A percentile compares a stretch with the other conserved stretches of the same genome.
These are phyloP conservation scores for Phytophthora vignae DNA, from an alignment of 352 stramenopile genomes.

Conservation along the genomic window DNA sequence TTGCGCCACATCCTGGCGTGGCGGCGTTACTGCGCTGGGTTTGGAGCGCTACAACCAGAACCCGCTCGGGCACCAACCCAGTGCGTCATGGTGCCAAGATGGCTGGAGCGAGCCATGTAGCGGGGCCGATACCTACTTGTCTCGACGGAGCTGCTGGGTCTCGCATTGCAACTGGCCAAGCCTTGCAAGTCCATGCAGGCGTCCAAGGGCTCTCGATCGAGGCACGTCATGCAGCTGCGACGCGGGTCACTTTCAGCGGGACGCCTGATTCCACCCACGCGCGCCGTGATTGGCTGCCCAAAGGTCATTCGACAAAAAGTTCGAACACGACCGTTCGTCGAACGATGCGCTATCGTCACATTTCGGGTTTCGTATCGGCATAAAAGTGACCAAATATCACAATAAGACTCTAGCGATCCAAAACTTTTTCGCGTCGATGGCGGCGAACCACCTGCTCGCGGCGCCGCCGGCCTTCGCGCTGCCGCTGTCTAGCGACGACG, in stretches of 20 bases:
- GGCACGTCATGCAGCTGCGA: not conserved
- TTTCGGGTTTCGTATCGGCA: not conserved
- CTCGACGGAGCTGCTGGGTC: not conserved
- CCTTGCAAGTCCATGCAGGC: not conserved
- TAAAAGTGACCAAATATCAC: not conserved
- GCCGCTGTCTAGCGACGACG: constrained; percentile 24
- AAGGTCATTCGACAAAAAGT: constrained; percentile 32
- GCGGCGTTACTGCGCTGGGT: constrained; percentile 11
- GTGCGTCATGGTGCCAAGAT: not conserved
- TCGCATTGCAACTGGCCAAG: not conserved
- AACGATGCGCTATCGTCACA: not conserved
- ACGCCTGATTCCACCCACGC: not conserved
- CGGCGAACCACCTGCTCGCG: constrained; percentile 36
- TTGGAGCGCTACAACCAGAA: not conserved
- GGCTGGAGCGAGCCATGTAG: not conserved
- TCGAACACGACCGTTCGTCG: constrained; percentile 35
- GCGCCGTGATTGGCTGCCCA: constrained; percentile 8
- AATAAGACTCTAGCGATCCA: not conserved
- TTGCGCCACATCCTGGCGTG: constrained; percentile 23
- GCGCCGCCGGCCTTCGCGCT: constrained; percentile 25
- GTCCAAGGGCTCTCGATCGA: not conserved
- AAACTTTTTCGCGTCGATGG: constrained; percentile 12
- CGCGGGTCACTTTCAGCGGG: not conserved
- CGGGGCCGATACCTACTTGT: not conserved
- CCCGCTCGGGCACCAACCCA: not conserved